A percentile compares a stretch with the other conserved stretches of the same genome.
These are phyloP conservation scores for Rhodotorula sp. DNA, from an alignment of 1,284 basidiomycete species.

Conservation along the genomic window DNA sequence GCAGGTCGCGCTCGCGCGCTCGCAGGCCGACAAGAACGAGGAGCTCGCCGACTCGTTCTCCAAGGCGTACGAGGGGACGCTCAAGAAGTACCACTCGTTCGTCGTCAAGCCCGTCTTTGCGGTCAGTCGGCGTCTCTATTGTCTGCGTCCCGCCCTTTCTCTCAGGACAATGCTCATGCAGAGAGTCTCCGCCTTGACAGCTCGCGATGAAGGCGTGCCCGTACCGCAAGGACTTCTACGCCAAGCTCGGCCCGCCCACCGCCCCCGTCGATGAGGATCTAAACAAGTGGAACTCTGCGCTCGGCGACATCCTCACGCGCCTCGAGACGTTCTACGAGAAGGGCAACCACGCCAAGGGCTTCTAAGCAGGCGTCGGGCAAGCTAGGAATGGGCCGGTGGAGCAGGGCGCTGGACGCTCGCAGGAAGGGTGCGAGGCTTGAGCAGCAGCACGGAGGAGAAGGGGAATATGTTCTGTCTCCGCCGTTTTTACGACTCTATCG, in stretches of 20 bases:
- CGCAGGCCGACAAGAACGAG: conserved; percentile 66
- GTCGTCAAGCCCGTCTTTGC: conserved; percentile 80
- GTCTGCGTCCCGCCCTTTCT: not conserved
- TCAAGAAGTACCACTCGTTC: conserved; percentile 87
- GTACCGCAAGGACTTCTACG: conserved; percentile 86
- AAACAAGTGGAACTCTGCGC: conserved; percentile 66
- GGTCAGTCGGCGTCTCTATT: conserved; percentile 58
- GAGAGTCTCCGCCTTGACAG: conserved; percentile 53
- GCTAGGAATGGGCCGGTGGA: no score
- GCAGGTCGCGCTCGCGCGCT: conserved; percentile 73
- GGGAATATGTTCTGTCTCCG: no score
- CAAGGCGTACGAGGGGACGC: conserved; percentile 75
- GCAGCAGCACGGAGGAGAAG: no score
- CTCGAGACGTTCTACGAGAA: conserved; percentile 42
- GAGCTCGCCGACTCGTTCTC: conserved; percentile 78
- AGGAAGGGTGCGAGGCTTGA: no score
- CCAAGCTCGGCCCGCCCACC: conserved; percentile 74
- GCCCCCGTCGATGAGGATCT: conserved; percentile 72
- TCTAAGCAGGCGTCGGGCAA: no score
- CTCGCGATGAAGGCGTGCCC: conserved; percentile 97
- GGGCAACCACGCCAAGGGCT: conserved; percentile 37
- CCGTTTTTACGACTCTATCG: no score
- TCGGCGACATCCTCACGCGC: conserved; percentile 40
- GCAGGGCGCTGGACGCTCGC: no score
- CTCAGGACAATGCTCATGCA: no score